Conservation (phyloP, 805 yeast genomes). For the Metschnikowia hibisci region DNA sequence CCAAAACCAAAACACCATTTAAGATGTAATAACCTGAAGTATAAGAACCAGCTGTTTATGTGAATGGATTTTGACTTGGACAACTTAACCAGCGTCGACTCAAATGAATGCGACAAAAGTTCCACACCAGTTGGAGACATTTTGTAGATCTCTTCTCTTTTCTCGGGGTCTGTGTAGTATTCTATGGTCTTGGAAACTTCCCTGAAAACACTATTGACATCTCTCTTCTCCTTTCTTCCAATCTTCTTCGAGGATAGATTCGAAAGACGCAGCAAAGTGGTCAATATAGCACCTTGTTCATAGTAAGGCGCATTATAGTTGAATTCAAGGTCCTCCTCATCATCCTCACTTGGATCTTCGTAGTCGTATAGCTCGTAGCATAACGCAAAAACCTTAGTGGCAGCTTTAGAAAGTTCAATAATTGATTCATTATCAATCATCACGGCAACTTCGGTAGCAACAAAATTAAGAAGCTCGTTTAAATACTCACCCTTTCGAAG, state of each 20-base stretch:
- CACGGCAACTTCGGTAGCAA: slow-evolving; percentile 32
- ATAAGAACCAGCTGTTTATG: slow-evolving; percentile 49
- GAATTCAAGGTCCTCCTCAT: slow-evolving; percentile 41
- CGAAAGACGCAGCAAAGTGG: slow-evolving; percentile 40
- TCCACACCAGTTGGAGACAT: slow-evolving; percentile 35
- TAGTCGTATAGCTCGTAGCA: slow-evolving; percentile 52
- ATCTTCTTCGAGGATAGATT: slow-evolving; percentile 53
- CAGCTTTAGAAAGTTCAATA: slow-evolving; percentile 49
- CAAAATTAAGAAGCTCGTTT: slow-evolving; percentile 35
- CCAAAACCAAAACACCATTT: slow-evolving; percentile 52
- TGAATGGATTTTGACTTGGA: slow-evolving; percentile 44
- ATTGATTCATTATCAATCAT: slow-evolving; percentile 39
- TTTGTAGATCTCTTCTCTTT: slow-evolving; percentile 34
- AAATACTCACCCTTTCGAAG: slow-evolving; percentile 41
- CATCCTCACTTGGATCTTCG: slow-evolving; percentile 34
- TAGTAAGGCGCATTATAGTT: slow-evolving; percentile 48
- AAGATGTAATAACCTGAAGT: slow-evolving; percentile 44
- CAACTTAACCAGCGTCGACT: slow-evolving; percentile 38
- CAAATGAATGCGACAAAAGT: slow-evolving; percentile 27
- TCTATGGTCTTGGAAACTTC: slow-evolving; percentile 51
- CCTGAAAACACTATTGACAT: slow-evolving; percentile 55
- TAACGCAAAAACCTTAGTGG: slow-evolving; percentile 53
- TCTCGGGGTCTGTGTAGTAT: slow-evolving; percentile 32
- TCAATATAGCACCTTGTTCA: slow-evolving; percentile 46
- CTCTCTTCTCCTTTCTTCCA: slow-evolving; percentile 60